Evolutionary conservation across 2,329 filamentous ascomycete species (phyloP).

Genomic region (Orbilia quercus): DNA sequence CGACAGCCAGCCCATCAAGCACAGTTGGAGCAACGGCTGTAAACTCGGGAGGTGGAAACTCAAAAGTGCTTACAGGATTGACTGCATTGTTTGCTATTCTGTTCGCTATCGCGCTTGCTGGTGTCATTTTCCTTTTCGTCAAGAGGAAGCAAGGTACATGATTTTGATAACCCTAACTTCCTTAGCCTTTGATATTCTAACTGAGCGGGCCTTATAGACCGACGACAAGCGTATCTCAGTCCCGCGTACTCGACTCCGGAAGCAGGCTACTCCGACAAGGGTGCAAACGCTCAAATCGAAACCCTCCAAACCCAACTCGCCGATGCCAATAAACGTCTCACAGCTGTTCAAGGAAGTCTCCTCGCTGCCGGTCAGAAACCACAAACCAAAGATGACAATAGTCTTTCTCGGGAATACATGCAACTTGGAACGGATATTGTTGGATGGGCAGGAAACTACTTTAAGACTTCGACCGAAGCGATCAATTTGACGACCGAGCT

Average conservation of each 20-base stretch:
- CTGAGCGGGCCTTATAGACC: slow-evolving; percentile 14
- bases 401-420: slow-evolving; percentile 42
- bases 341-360: slow-evolving; percentile 51
- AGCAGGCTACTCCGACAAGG: slow-evolving; percentile 51
- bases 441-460: slow-evolving; percentile 53
- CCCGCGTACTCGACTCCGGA: slow-evolving; percentile 38
- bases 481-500: slow-evolving; percentile 52
- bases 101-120: slow-evolving; percentile 39
- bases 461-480: slow-evolving; percentile 48
- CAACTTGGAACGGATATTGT: slow-evolving; percentile 47
- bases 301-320: slow-evolving; percentile 40
- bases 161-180: neutral
- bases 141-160: slow-evolving; percentile 47
- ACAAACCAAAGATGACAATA: slow-evolving; percentile 54
- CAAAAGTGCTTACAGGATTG: slow-evolving; percentile 14
- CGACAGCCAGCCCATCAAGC: neutral
- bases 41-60: slow-evolving; percentile 7
- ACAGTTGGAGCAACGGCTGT: neutral
- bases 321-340: slow-evolving; percentile 52
- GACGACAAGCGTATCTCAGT: slow-evolving; percentile 34
- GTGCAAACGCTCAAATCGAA: slow-evolving; percentile 52
- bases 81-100: slow-evolving; percentile 37
- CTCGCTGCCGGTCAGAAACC: slow-evolving; percentile 53
- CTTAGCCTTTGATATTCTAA: slow-evolving; percentile 8
- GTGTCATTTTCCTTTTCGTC: slow-evolving; percentile 45